Base-by-base conservation (phyloP, 2,329 filamentous ascomycete genomes). In the Allantophomopsis lycopodina region DNA sequence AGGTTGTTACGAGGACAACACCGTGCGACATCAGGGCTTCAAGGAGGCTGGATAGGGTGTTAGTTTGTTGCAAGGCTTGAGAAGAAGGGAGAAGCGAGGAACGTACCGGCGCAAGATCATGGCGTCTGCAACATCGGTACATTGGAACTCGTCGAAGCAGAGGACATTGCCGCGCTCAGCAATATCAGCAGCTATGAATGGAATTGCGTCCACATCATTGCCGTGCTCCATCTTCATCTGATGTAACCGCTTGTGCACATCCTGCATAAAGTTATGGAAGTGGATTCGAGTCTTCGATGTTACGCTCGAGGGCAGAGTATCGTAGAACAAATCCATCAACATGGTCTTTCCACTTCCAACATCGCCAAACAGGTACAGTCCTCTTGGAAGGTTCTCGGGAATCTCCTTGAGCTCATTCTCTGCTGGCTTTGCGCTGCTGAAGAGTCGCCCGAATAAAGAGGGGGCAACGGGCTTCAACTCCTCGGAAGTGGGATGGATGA, bases 221-320 rank as follows among this genome's bases (percentile, higher is more conserved):
- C 91, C 91, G 57, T 94, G 76, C 51, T 79, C 65, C 72, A 91
- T 81, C 65, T 94, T 95, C 62, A 94, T 79, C 55, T 76, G 77
- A 64, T 96, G 91, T 52, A 96, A 65, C 44, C 89, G 73, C 59
- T 81, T 86, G 63, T 98, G 91, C 37, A 96, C 82, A 59, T 94
- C 84, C 60, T 96, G 91, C 91, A 98, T 98, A 66, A 98, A 98
- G 59, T 94, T 94, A 66, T 96, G 87, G 62, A 98, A 98, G 65
- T 98, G 91, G 54, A 98, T 95, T 36, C 91, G 73, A 36, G 81
- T 93, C 65, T 94, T 95, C 23, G 77, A 76, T 42, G 69, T 72
- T 47, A 96, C 87, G 43, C 81, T 80, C 13, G 66, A 58, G 0
- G 91, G 91, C 16, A 96, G 66, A 0, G 89, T 95, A 47, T 96